Base-by-base conservation (phyloP, 371 early-diverging fungal species). In the Haplosporangium sp. region DNA sequence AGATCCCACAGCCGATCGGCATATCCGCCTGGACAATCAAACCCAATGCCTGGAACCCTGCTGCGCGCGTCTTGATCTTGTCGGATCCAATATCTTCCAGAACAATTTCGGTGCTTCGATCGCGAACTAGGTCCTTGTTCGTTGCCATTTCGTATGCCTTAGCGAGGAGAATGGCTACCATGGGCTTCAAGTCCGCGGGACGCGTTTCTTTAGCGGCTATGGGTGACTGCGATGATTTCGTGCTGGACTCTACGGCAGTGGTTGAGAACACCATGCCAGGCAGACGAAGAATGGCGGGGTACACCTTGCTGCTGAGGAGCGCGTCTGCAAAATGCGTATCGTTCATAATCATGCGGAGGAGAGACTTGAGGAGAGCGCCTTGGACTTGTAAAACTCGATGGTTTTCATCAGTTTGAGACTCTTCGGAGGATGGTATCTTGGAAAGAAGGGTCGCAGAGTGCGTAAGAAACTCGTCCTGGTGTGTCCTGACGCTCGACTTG, bases 1-100 rank as follows among this genome's bases (percentile, higher is more conserved):
- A 66, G 36, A 94, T 87, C 6, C 81, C 75, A 12, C 85, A 82
- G 4, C 92, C 95, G 14, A 89, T 82, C n/a, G 85, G 67, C 76
- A 86, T 79, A 51, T 84, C 84, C 2, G 87, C 84, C 51, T 92
- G 89, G 51, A 93, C 90, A 21, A 93, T 69, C 1, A 89, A 85
- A 14, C 82, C 69, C 13, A 95, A 67, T 1, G 93, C 88, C 21
- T 82, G 83, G 62, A 91, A 88, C 41, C 80, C 80, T 23, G 69
- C 20, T 8, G 58, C 38, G 42, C 80, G 80, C 0, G 46, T 59
- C 64, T 66, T 73, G 63, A 80, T 12, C 53, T 80, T 80, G 57
- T 80, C 80, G 11, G 73, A 68, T 55, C 80, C 73, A 51, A 80
- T 73, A 29, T 73, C 73, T 6, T 54, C 50, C 40, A 80, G 48